Percentiles rank a stretch among this genome's conserved stretches.
Evolutionary conservation across 768 basidiomycete genomes (phyloP).

Genomic region (Hericium coralloides): DNA sequence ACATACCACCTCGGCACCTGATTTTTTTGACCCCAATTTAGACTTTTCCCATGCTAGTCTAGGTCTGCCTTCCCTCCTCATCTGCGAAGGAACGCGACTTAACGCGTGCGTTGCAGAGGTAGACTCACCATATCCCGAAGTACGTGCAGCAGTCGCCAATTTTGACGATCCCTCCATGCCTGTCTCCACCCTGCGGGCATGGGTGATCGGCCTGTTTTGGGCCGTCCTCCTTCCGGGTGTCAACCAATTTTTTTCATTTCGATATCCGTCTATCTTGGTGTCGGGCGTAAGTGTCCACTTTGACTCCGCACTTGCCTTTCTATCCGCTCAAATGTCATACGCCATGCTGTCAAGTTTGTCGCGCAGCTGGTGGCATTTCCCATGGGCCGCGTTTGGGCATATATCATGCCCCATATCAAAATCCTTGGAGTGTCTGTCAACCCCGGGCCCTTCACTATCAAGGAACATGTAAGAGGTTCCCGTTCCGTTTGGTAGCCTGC

Average conservation of each 20-base stretch:
- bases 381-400: conserved; percentile 46
- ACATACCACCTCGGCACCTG: background rate
- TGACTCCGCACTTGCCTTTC: conserved; percentile 3
- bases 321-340: conserved; percentile 3
- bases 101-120: conserved; percentile 10
- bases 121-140: conserved; percentile 20
- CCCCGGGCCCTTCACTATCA: conserved; percentile 67
- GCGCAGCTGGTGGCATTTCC: conserved; percentile 66
- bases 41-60: background rate
- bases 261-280: background rate
- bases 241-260: conserved; percentile 57
- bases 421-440: conserved; percentile 56
- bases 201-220: conserved; percentile 43
- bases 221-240: conserved; percentile 46
- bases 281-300: background rate
- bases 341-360: conserved; percentile 35
- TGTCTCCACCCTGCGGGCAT: conserved; percentile 33
- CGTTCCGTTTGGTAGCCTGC: background rate
- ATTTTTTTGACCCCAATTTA: conserved; percentile 1
- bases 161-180: conserved; percentile 55
- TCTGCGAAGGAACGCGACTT: too few relatives aligned
- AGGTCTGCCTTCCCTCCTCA: background rate
- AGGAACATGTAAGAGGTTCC: conserved; percentile 23
- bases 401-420: conserved; percentile 40
- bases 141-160: conserved; percentile 51